Conservation (phyloP, 2,329 filamentous ascomycete genomes). For the Xylariales sp. region DNA sequence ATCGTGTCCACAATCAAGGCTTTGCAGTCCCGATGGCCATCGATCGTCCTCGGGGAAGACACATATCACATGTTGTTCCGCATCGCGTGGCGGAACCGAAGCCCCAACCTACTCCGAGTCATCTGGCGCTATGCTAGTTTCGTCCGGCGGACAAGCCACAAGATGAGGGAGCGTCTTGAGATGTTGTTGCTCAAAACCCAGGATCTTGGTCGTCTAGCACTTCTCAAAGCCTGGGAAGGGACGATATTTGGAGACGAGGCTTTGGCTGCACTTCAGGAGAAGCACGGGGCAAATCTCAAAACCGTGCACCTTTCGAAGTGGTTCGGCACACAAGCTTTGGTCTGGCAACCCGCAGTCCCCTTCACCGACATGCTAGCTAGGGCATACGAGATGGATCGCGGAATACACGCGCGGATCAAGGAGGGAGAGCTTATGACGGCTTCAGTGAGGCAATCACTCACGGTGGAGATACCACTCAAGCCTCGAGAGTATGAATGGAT, state of each 20-base stretch:
- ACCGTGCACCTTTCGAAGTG: constrained; percentile 11
- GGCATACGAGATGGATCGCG: constrained; percentile 21
- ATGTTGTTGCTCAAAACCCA: constrained; percentile 12
- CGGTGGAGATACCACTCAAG: constrained; percentile 20
- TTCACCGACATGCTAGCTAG: constrained; percentile 20
- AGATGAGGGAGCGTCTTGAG: constrained; percentile 19
- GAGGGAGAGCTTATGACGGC: constrained; percentile 14
- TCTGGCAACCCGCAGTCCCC: constrained; percentile 9
- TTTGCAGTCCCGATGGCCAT: constrained; percentile 15
- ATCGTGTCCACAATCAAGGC: constrained; percentile 11
- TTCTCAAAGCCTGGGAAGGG: constrained; percentile 22
- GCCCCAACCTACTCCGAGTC: constrained; percentile 26
- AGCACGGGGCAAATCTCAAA: not conserved
- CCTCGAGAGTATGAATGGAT: too few species aligned
- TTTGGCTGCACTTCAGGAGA: constrained; percentile 13
- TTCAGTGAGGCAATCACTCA: constrained; percentile 14
- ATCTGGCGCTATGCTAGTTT: constrained; percentile 24
- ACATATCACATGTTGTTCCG: constrained; percentile 23
- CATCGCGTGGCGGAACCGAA: constrained; percentile 18
- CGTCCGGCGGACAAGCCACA: constrained; percentile 9
- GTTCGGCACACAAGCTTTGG: constrained; percentile 13
- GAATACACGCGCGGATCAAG: constrained; percentile 17
- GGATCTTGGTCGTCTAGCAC: constrained; percentile 4
- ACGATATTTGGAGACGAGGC: constrained; percentile 22
- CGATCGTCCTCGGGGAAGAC: constrained; percentile 13